phyloP scores from a whole-genome alignment of 352 stramenopile genomes.

The Globisporangium barbulae region DNA sequence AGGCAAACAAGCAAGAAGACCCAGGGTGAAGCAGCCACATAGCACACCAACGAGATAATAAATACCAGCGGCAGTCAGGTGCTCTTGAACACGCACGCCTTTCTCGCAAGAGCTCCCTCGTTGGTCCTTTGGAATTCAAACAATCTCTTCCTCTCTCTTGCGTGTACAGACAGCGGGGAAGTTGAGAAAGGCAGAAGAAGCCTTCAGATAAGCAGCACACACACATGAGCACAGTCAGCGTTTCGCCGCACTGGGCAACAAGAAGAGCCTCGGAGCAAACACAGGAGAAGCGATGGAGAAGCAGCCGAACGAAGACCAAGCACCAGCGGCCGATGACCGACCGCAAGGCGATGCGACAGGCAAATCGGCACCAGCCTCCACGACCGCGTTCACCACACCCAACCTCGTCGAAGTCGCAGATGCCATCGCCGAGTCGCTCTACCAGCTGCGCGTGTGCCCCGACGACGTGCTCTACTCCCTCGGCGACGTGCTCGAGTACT shows the following conservation, averaged over 20 bases:
- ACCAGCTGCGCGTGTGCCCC: background rate
- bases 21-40: background rate
- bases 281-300: background rate
- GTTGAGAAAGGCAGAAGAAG: background rate
- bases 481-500: conserved; percentile 5
- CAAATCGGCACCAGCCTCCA: background rate
- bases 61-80: background rate
- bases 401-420: background rate
- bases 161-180: too few species aligned
- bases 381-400: background rate
- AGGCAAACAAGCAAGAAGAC: background rate
- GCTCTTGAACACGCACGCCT: background rate
- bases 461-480: background rate
- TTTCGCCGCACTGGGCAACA: background rate
- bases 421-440: background rate
- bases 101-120: background rate
- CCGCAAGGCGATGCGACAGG: background rate
- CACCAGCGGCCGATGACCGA: background rate
- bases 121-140: too few species aligned
- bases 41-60: background rate
- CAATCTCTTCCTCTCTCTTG: too few species aligned
- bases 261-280: background rate
- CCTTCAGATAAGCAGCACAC: background rate
- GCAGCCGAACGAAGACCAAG: background rate
- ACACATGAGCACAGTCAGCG: background rate